Percentiles rank a stretch among this genome's conserved stretches.
Evolutionary conservation across 2,329 filamentous ascomycete species (phyloP).

Genomic region (Ophiostoma triangulosporum): DNA sequence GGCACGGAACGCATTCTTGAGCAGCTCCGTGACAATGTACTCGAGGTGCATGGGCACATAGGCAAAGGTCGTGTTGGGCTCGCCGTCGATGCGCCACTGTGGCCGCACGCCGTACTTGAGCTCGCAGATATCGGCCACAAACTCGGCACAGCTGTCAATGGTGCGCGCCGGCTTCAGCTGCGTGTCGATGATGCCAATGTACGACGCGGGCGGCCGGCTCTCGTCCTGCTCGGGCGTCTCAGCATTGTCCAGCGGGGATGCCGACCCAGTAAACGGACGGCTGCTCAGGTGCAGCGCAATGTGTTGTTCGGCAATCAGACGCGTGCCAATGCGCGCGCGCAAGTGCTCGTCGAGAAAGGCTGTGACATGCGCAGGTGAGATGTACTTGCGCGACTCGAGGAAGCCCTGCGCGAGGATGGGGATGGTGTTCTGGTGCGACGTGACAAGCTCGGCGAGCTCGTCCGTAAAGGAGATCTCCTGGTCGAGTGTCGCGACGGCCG

Average conservation of each 20-base stretch:
- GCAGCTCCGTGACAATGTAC: constrained; percentile 89
- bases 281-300: constrained; percentile 68
- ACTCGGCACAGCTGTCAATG: constrained; percentile 72
- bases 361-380: constrained; percentile 70
- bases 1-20: constrained; percentile 94
- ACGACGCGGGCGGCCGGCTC: constrained; percentile 31
- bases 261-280: constrained; percentile 46
- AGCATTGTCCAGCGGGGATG: constrained; percentile 34
- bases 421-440: constrained; percentile 90
- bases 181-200: constrained; percentile 89
- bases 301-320: constrained; percentile 91
- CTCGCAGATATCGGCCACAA: constrained; percentile 93
- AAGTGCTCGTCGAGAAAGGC: constrained; percentile 87
- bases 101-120: constrained; percentile 87
- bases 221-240: constrained; percentile 26
- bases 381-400: constrained; percentile 84
- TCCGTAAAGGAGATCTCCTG: constrained; percentile 88
- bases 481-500: constrained; percentile 51
- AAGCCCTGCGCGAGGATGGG: constrained; percentile 85
- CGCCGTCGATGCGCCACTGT: constrained; percentile 65
- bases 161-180: constrained; percentile 68
- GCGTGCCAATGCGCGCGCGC: constrained; percentile 82
- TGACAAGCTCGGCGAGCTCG: constrained; percentile 86
- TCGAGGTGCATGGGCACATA: constrained; percentile 93
- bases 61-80: constrained; percentile 77